A percentile compares a stretch with the other conserved stretches of the same genome.
Conservation (phyloP, 768 basidiomycete genomes). For the Hortiboletus campestris region DNA sequence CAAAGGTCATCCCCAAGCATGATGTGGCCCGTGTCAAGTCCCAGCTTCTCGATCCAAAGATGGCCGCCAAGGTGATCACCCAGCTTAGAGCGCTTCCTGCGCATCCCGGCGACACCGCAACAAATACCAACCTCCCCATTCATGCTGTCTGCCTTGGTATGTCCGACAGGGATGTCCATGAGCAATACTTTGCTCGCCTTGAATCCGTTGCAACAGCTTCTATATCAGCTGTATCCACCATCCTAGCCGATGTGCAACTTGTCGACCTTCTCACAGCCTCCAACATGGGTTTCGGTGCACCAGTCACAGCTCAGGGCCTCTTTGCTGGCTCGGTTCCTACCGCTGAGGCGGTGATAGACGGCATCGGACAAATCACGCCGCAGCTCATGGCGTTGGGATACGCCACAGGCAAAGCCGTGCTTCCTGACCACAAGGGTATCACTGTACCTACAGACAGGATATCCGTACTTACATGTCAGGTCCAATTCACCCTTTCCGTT, state of each 20-base stretch:
- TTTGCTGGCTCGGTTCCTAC: slow-evolving; percentile 77
- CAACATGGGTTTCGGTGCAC: slow-evolving; percentile 70
- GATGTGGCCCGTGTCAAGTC: slow-evolving; percentile 65
- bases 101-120: slow-evolving; percentile 9
- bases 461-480: slow-evolving; percentile 76
- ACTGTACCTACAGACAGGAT: slow-evolving; percentile 76
- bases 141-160: slow-evolving; percentile 74
- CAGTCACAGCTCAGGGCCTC: slow-evolving; percentile 64
- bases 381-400: slow-evolving; percentile 76
- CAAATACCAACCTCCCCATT: slow-evolving; percentile 46
- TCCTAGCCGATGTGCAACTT: slow-evolving; percentile 60
- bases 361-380: slow-evolving; percentile 69
- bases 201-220: slow-evolving; percentile 48
- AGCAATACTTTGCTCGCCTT: slow-evolving; percentile 56
- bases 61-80: slow-evolving; percentile 69
- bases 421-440: slow-evolving; percentile 67
- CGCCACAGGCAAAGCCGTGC: slow-evolving; percentile 63
- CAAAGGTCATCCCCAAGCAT: slow-evolving; percentile 43
- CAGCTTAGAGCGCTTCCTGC: slow-evolving; percentile 62
- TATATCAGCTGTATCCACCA: slow-evolving; percentile 45
- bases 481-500: not conserved
- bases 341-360: slow-evolving; percentile 65
- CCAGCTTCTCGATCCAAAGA: slow-evolving; percentile 62
- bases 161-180: slow-evolving; percentile 60
- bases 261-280: slow-evolving; percentile 59